Evolutionary conservation across 805 yeast genomes (phyloP).

Genomic region (Debaryomyces prosopidis): DNA sequence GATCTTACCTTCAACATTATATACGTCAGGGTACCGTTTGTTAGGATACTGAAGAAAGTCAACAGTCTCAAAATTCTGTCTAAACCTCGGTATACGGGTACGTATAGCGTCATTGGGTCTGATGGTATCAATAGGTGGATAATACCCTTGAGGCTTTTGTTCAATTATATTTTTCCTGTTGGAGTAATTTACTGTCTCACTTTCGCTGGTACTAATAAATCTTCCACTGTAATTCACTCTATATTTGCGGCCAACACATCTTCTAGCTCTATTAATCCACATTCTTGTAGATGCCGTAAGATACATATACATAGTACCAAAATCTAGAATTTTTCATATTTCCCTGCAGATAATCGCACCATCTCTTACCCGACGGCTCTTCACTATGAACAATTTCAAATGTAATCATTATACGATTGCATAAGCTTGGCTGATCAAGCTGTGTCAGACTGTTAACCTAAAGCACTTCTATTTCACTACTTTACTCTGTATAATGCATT

Average conservation of each 20-base stretch:
- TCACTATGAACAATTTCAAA: too few species aligned
- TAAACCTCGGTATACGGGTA: slow-evolving; percentile 9
- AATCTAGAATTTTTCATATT: neutral
- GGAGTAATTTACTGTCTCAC: slow-evolving; percentile 6
- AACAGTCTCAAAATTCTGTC: slow-evolving; percentile 4
- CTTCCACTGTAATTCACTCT: neutral
- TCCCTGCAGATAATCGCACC: neutral
- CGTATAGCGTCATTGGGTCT: slow-evolving; percentile 4
- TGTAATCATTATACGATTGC: too few species aligned
- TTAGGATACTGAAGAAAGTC: slow-evolving; percentile 10
- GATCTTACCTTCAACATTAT: slow-evolving; percentile 55
- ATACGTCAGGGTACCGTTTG: slow-evolving; percentile 5
- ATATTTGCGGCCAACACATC: neutral
- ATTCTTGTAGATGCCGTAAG: neutral
- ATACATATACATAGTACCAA: too few species aligned
- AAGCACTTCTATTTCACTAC: too few species aligned
- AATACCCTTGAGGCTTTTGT: slow-evolving; percentile 4
- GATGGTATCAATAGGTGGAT: slow-evolving; percentile 10
- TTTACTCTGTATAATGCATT: too few species aligned
- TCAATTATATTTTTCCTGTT: slow-evolving; percentile 6
- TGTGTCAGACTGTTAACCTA: too few species aligned
- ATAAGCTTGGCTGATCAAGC: too few species aligned
- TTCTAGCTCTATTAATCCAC: neutral
- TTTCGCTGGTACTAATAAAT: neutral
- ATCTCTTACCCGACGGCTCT: too few species aligned